phyloP scores from a whole-genome alignment of 1,284 basidiomycete species.

The Fomitopsis palustris region DNA sequence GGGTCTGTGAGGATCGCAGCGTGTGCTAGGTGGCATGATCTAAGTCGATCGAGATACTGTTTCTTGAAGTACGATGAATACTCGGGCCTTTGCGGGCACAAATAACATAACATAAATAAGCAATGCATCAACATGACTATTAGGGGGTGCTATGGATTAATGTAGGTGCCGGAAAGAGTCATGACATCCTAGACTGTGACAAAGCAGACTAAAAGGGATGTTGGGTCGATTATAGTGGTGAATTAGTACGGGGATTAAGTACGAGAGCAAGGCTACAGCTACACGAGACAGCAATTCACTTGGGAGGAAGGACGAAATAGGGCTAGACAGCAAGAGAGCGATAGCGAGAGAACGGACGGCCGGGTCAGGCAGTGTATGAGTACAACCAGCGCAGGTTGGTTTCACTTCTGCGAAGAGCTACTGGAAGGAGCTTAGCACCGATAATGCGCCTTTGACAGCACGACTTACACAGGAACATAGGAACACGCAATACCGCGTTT shows the following conservation, averaged over 20 bases:
- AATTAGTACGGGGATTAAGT: background rate
- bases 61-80: no score
- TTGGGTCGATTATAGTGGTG: background rate
- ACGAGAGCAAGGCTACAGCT: slow-evolving; percentile 2
- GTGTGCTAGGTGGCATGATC: background rate
- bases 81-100: no score
- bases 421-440: background rate
- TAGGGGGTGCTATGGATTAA: background rate
- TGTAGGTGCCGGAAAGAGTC: background rate
- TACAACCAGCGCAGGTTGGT: background rate
- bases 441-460: background rate
- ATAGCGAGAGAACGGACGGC: background rate
- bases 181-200: background rate
- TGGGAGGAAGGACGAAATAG: background rate
- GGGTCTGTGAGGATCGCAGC: background rate
- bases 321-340: background rate
- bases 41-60: background rate
- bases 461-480: slow-evolving; percentile 28
- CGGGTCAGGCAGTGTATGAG: background rate
- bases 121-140: background rate
- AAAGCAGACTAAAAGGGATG: background rate
- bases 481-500: slow-evolving; percentile 28
- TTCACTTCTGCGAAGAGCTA: slow-evolving; percentile 14
- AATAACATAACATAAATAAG: background rate
- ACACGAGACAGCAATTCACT: background rate